phyloP scores from a whole-genome alignment of 352 stramenopile species.

The Globisporangium abappressorium region DNA sequence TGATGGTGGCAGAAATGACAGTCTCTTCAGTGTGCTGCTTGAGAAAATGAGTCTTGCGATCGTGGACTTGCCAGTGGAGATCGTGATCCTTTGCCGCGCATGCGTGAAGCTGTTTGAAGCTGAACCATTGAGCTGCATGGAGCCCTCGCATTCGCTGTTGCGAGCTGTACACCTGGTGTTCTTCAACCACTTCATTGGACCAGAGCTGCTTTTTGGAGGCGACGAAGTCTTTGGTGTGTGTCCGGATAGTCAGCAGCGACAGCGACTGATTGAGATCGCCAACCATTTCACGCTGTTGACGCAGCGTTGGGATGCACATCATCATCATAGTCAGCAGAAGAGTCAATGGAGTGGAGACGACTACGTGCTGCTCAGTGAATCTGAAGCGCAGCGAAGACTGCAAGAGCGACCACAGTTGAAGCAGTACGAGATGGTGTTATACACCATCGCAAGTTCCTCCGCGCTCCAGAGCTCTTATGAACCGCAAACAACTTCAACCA shows the following conservation, averaged over 20 bases:
- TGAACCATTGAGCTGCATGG: background rate
- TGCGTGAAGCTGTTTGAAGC: constrained; percentile 27
- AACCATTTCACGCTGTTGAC: constrained; percentile 13
- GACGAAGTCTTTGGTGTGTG: constrained; percentile 14
- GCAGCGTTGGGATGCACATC: background rate
- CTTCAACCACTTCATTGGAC: constrained; percentile 69
- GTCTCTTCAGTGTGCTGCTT: constrained; percentile 18
- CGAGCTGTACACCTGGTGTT: constrained; percentile 62
- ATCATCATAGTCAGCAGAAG: background rate
- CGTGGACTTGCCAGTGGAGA: constrained; percentile 34
- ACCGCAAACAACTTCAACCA: background rate
- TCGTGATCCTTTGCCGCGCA: constrained; percentile 53
- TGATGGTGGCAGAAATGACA: background rate
- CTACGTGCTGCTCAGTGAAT: constrained; percentile 4
- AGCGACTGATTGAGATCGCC: constrained; percentile 15
- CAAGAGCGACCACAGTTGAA: background rate
- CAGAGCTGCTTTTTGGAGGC: constrained; percentile 32
- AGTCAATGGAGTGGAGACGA: background rate
- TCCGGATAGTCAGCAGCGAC: constrained; percentile 16
- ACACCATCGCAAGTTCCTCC: constrained; percentile 14
- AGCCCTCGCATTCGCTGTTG: constrained; percentile 7
- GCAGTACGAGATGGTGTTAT: constrained; percentile 17
- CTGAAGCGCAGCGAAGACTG: background rate
- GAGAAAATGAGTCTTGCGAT: constrained; percentile 27
- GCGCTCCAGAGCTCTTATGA: constrained; percentile 13